Percentiles rank a stretch among this genome's conserved stretches.
These are phyloP conservation scores for Myxozyma udenii DNA, from an alignment of 805 yeast genomes.

Conservation along the genomic window DNA sequence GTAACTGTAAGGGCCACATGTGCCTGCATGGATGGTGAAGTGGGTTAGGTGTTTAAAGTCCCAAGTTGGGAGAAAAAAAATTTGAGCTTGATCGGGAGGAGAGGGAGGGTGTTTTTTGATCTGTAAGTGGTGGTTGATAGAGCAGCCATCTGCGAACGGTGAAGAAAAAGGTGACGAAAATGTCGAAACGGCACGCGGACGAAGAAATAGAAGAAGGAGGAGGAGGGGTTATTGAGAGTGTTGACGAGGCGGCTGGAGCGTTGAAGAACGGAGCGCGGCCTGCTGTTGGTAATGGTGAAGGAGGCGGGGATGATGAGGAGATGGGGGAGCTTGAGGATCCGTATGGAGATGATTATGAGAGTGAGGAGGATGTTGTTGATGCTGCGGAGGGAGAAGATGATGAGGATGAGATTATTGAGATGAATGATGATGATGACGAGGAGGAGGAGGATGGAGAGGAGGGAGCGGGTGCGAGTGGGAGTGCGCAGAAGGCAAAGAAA, in stretches of 20 bases:
- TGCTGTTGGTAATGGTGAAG: conserved; percentile 7
- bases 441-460: conserved; percentile 32
- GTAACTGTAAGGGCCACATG: too few species aligned
- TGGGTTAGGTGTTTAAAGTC: too few species aligned
- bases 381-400: conserved; percentile 81
- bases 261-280: conserved; percentile 10
- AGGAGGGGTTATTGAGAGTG: not conserved
- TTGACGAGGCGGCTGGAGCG: not conserved
- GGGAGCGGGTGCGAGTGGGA: conserved; percentile 20
- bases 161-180: too few species aligned
- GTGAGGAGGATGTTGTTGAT: conserved; percentile 44
- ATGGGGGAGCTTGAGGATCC: conserved; percentile 62
- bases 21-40: too few species aligned
- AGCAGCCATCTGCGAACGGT: too few species aligned
- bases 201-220: conserved; percentile 6
- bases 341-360: conserved; percentile 49
- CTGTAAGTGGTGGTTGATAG: too few species aligned
- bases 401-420: conserved; percentile 44
- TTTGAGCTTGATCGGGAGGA: too few species aligned
- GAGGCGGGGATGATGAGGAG: conserved; percentile 34
- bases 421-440: conserved; percentile 31
- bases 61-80: too few species aligned
- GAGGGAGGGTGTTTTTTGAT: too few species aligned
- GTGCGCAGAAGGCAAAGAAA: conserved; percentile 40
- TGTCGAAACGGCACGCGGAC: conserved; percentile 25